phyloP scores from a whole-genome alignment of 805 yeast species.

The Ogataea ramenticola region DNA sequence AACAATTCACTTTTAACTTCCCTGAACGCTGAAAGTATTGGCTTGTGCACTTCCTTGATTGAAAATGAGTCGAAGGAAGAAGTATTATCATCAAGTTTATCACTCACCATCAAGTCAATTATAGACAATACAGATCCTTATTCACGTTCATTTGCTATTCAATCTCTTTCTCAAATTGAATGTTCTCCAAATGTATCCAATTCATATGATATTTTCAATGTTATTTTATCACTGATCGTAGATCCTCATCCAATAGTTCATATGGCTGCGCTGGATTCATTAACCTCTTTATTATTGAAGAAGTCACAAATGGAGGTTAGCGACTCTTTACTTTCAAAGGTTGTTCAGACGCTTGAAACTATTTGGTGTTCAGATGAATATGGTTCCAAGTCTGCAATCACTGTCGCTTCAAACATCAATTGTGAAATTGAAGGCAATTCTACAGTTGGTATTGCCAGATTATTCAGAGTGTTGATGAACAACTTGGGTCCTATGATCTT shows the following conservation, averaged over 20 bases:
- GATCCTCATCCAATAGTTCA: conserved; percentile 89
- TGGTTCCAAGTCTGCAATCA: conserved; percentile 36
- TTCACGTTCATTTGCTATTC: conserved; percentile 50
- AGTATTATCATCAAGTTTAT: conserved; percentile 31
- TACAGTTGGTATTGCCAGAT: conserved; percentile 32
- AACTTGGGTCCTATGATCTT: conserved; percentile 51
- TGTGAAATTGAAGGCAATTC: conserved; percentile 35
- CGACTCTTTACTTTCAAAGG: conserved; percentile 30
- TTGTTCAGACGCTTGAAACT: conserved; percentile 33
- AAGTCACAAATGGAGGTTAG: conserved; percentile 29
- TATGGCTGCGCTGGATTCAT: conserved; percentile 58
- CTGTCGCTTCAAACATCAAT: conserved; percentile 43
- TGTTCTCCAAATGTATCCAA: conserved; percentile 22
- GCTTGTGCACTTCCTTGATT: conserved; percentile 20
- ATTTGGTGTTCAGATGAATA: conserved; percentile 41
- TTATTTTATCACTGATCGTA: conserved; percentile 48
- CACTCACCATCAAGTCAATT: conserved; percentile 55
- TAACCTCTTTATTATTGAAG: conserved; percentile 48
- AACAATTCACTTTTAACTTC: conserved; percentile 14
- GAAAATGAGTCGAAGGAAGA: conserved; percentile 16
- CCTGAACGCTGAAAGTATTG: conserved; percentile 26
- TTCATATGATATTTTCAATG: conserved; percentile 42
- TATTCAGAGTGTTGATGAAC: conserved; percentile 38
- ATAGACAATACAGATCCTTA: conserved; percentile 60
- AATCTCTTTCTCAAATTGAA: conserved; percentile 31